A percentile compares a stretch with the other conserved stretches of the same genome.
Evolutionary conservation across 1,284 basidiomycete genomes (phyloP).

Genomic region (Naganishia sp.): DNA sequence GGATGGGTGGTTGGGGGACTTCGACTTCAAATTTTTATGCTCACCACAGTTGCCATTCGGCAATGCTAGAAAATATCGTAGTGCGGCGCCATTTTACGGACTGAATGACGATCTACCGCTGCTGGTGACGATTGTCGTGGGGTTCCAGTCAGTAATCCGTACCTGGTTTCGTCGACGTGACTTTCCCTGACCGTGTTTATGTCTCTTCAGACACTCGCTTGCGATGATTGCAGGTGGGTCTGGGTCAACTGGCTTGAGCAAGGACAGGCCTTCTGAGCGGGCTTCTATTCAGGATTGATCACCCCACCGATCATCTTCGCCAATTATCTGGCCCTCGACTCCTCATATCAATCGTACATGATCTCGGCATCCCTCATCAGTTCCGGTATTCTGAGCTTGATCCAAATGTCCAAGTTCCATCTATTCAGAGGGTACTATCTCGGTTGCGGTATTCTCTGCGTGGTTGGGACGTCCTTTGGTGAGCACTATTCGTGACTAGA

Average conservation of each 20-base stretch:
- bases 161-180: slow-evolving; percentile 39
- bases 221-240: slow-evolving; percentile 38
- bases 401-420: slow-evolving; percentile 49
- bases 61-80: slow-evolving; percentile 47
- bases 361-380: slow-evolving; percentile 77
- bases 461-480: slow-evolving; percentile 57
- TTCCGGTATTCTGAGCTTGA: slow-evolving; percentile 60
- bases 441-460: slow-evolving; percentile 66
- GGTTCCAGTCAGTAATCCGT: slow-evolving; percentile 33
- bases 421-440: slow-evolving; percentile 38
- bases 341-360: slow-evolving; percentile 68
- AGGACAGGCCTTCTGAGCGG: slow-evolving; percentile 23
- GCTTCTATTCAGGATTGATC: slow-evolving; percentile 40
- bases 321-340: slow-evolving; percentile 43
- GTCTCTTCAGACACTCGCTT: slow-evolving; percentile 36
- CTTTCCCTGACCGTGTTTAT: background rate
- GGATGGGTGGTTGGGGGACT: slow-evolving; percentile 74
- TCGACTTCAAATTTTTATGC: slow-evolving; percentile 71
- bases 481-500: background rate
- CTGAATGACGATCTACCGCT: slow-evolving; percentile 69
- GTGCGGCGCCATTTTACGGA: slow-evolving; percentile 69
- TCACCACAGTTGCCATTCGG: slow-evolving; percentile 64
- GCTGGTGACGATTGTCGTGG: slow-evolving; percentile 60
- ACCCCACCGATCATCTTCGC: slow-evolving; percentile 77
- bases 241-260: background rate